Percentiles rank a stretch among this genome's conserved stretches.
Conservation (phyloP, 2,329 filamentous ascomycete species). For the Neoascochyta sp. region DNA sequence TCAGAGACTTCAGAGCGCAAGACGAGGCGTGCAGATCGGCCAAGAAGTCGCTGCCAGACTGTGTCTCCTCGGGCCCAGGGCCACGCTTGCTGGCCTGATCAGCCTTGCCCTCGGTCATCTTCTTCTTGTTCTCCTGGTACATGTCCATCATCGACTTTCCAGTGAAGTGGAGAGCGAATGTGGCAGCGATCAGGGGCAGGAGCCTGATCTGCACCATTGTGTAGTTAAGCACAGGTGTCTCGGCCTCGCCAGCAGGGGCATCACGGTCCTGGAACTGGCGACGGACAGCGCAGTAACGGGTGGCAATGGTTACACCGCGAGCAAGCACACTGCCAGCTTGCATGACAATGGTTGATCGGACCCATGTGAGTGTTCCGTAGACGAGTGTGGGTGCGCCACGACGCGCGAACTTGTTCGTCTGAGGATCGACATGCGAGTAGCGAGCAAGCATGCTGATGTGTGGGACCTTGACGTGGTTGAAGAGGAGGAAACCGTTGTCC, state of each 20-base stretch:
- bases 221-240: constrained; percentile 76
- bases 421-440: constrained; percentile 66
- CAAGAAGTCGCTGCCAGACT: constrained; percentile 62
- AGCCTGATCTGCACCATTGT: constrained; percentile 75
- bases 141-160: constrained; percentile 71
- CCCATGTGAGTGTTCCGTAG: constrained; percentile 73
- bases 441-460: constrained; percentile 68
- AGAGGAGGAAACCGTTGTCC: constrained; percentile 76
- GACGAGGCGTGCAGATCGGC: constrained; percentile 74
- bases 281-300: constrained; percentile 68
- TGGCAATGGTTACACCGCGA: constrained; percentile 73
- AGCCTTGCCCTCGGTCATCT: constrained; percentile 50
- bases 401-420: constrained; percentile 64
- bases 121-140: constrained; percentile 69
- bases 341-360: constrained; percentile 69
- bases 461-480: constrained; percentile 72
- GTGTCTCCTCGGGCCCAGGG: constrained; percentile 65
- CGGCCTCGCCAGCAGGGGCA: constrained; percentile 56
- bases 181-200: constrained; percentile 67
- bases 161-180: constrained; percentile 76
- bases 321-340: constrained; percentile 69
- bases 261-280: constrained; percentile 77
- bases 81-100: constrained; percentile 43
- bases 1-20: constrained; percentile 70
- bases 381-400: constrained; percentile 64